Evolutionary conservation across 495 filamentous ascomycete species (phyloP).

Genomic region (Aspergillus panamensis): DNA sequence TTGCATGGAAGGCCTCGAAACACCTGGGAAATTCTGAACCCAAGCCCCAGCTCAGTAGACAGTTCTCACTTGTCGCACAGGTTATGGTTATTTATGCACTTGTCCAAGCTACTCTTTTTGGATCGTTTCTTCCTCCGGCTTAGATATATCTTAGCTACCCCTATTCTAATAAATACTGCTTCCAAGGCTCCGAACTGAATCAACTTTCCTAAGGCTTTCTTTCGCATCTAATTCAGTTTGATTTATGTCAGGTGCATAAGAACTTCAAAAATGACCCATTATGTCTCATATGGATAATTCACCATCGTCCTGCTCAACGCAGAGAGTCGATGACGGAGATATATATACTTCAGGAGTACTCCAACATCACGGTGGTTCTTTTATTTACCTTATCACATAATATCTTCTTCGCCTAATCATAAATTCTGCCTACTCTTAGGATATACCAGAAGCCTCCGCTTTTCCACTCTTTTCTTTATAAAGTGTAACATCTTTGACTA

Average conservation of each 20-base stretch:
- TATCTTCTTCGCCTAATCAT: no score
- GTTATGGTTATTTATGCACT: slow-evolving; percentile 78
- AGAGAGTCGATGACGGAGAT: no score
- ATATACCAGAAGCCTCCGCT: no score
- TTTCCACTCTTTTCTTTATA: background rate
- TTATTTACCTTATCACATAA: no score
- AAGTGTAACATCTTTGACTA: background rate
- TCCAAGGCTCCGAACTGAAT: background rate
- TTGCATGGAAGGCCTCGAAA: slow-evolving; percentile 46
- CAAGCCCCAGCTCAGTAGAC: slow-evolving; percentile 20
- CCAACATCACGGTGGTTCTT: no score
- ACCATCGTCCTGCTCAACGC: no score
- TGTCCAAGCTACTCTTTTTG: slow-evolving; percentile 77
- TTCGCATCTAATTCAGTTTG: background rate
- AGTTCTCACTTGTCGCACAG: slow-evolving; percentile 42
- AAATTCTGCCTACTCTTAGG: no score
- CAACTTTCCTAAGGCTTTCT: background rate
- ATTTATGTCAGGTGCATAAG: no score
- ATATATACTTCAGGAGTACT: no score
- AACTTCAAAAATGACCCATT: no score
- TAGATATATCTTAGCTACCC: background rate
- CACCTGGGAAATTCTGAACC: slow-evolving; percentile 13
- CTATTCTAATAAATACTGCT: background rate
- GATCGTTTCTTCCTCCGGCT: slow-evolving; percentile 97
- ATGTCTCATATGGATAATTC: no score